phyloP scores from a whole-genome alignment of 1,284 basidiomycete genomes.

The Hemileia vastatrix region DNA sequence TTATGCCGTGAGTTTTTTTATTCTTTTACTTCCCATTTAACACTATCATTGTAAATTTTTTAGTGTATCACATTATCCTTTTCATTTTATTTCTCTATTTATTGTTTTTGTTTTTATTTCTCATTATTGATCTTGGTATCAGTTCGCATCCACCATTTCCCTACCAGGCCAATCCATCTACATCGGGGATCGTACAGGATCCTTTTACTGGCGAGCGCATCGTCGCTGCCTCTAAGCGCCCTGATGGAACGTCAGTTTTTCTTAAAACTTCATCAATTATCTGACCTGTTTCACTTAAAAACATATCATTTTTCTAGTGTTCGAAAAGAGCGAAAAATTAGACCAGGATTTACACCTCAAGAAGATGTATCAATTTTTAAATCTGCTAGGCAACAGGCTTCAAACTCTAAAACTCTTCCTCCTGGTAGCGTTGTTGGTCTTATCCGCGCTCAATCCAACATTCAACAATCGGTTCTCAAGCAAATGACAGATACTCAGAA shows the following conservation, averaged over 20 bases:
- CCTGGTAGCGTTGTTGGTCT: conserved; percentile 61
- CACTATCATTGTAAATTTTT: no score
- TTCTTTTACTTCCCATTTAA: no score
- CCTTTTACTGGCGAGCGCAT: conserved; percentile 73
- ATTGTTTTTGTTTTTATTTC: no score
- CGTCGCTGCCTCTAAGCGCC: conserved; percentile 68
- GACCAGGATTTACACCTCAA: conserved; percentile 86
- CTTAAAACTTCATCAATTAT: no score
- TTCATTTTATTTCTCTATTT: no score
- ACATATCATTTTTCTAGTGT: conserved; percentile 50
- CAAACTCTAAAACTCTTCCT: conserved; percentile 54
- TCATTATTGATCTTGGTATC: no score
- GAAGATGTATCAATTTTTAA: conserved; percentile 82
- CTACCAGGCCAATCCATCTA: conserved; percentile 37
- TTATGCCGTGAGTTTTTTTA: no score
- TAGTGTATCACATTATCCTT: no score
- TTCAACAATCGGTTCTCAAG: conserved; percentile 19
- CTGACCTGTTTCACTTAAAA: no score
- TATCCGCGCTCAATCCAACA: conserved; percentile 12
- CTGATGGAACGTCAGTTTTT: conserved; percentile 74
- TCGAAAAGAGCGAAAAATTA: conserved; percentile 78
- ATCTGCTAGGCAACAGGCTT: conserved; percentile 60
- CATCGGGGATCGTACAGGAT: conserved; percentile 71
- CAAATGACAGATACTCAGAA: conserved; percentile 52
- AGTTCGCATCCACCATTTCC: conserved; percentile 19